Base-by-base conservation (phyloP, 2,329 filamentous ascomycete genomes). In the Fusarium floridanum region DNA sequence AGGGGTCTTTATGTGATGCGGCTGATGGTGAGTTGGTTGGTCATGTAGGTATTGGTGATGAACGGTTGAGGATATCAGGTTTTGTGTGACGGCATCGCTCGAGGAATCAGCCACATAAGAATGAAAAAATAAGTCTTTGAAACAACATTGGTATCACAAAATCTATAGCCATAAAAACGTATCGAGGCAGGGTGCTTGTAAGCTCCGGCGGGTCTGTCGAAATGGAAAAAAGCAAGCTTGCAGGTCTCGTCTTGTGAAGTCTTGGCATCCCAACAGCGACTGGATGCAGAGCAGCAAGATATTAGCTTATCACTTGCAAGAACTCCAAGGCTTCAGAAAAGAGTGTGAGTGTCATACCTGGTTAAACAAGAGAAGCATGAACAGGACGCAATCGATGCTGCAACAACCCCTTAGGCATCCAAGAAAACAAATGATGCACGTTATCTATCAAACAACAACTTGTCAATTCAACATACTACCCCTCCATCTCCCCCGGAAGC, bases 401-500 rank as follows among this genome's bases (percentile, higher is more conserved):
- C 4, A 53, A 4, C 48, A 53, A 53, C 7, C 48, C 48, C 27
- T 27, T 7, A 20, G 48, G 48, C 48, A 53, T 29, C 17, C 17
- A n/a, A 53, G 48, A 53, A 11, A 53, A 29, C 24, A 53, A n/a
- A 20, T 53, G 48, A 53, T 53, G 48, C 10, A 53, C 27, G 48
- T 53, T 53, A 29, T 53, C 48, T 53, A 53, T 32, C 27, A 53
- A 11, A 32, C 48, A 29, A 45, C 27, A 53, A n/a, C 17, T 53
- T 29, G 48, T 53, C 48, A 53, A 53, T 32, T 53, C 48, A 53
- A 63, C 29, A 43, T 27, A 37, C 43, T 50, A 72, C 16, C 61
- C 73, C 45, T 75, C 73, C 73, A 75, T 75, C 72, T 75, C 73
- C 12, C 66, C 63, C 0, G 61, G 56, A 5, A 73, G 53, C 9